These are phyloP conservation scores for Agapanthus africanus DNA, from an alignment of 106 monocot species.

Conservation along the genomic window DNA sequence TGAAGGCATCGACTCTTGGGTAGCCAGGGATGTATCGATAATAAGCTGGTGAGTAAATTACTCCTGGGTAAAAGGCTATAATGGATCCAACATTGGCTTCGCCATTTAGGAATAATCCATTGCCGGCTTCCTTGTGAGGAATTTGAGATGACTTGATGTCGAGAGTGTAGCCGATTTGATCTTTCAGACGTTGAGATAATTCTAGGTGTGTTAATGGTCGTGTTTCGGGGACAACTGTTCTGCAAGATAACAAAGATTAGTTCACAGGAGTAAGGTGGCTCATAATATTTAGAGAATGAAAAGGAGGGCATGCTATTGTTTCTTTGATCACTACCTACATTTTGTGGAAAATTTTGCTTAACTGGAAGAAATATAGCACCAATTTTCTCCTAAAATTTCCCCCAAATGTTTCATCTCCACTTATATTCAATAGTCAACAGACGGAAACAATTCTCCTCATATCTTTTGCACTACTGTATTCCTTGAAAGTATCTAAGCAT, in stretches of 20 bases:
- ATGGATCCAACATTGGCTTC: conserved; percentile 65
- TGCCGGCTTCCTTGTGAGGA: conserved; percentile 73
- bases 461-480: no score
- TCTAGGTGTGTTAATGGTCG: conserved; percentile 34
- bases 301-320: no score
- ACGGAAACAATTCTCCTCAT: no score
- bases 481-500: no score
- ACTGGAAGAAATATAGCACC: no score
- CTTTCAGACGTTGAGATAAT: conserved; percentile 51
- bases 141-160: conserved; percentile 72
- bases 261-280: no score
- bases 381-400: no score
- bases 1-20: conserved; percentile 72
- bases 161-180: conserved; percentile 58
- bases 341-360: no score
- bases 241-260: conserved; percentile 42
- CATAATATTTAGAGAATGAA: no score
- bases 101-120: conserved; percentile 66
- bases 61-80: conserved; percentile 85
- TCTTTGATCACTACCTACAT: no score
- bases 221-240: conserved; percentile 67
- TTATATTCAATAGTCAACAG: no score
- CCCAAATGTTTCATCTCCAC: no score
- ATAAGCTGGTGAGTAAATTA: conserved; percentile 85
- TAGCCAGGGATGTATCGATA: conserved; percentile 87